Percentiles rank a stretch among this genome's conserved stretches.
These are phyloP conservation scores for Colletotrichum caudatum DNA, from an alignment of 2,329 filamentous ascomycete species.

Conservation along the genomic window DNA sequence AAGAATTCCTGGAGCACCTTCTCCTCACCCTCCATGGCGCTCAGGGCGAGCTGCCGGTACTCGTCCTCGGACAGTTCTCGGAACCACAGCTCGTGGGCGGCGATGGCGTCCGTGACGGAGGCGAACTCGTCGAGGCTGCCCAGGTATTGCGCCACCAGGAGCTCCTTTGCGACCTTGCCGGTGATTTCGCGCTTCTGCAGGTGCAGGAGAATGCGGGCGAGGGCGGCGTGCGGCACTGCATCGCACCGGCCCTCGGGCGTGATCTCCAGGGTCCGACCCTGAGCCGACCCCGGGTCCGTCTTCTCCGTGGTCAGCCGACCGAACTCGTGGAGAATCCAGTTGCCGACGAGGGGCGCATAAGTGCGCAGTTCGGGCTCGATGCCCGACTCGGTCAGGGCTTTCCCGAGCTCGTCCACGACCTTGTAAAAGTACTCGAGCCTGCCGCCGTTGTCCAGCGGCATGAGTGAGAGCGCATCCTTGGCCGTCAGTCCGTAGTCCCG, in stretches of 20 bases:
- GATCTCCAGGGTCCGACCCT: constrained; percentile 49
- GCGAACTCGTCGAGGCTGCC: constrained; percentile 55
- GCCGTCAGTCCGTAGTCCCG: constrained; percentile 74
- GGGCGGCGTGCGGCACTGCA: constrained; percentile 59
- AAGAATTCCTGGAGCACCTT: constrained; percentile 61
- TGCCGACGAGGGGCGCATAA: constrained; percentile 64
- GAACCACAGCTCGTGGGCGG: constrained; percentile 66
- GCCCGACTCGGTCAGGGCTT: constrained; percentile 22
- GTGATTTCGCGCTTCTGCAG: constrained; percentile 64
- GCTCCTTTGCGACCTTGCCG: constrained; percentile 68
- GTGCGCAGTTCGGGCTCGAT: constrained; percentile 47
- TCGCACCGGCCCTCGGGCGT: constrained; percentile 61
- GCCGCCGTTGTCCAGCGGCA: constrained; percentile 81
- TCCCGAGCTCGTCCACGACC: constrained; percentile 65
- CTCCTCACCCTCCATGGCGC: constrained; percentile 60
- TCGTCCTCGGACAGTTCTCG: constrained; percentile 60
- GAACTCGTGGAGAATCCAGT: constrained; percentile 82
- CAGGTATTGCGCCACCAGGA: constrained; percentile 65
- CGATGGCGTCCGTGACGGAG: constrained; percentile 59
- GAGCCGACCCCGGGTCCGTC: constrained; percentile 46
- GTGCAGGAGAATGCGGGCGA: constrained; percentile 64
- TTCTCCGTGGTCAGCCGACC: constrained; percentile 73
- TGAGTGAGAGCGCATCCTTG: constrained; percentile 86
- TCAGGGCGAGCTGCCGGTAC: constrained; percentile 61
- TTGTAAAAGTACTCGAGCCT: constrained; percentile 85